Base-by-base conservation (phyloP, 1,139 yeast species). In the Blastobotrys apis region DNA sequence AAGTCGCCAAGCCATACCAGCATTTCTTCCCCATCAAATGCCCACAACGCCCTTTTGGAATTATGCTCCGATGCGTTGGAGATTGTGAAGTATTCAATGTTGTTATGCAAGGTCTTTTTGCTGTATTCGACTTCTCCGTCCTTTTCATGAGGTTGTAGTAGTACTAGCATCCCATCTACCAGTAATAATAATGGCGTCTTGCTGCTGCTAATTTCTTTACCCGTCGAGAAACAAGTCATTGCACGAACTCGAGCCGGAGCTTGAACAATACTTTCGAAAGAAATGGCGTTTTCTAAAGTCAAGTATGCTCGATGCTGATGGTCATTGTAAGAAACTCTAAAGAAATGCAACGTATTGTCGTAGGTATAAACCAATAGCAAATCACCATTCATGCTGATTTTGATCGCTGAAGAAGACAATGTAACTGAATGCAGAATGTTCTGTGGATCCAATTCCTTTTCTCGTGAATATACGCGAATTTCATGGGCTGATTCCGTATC, bases 11-110 rank as follows among this genome's bases (percentile, higher is more conserved):
- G 49, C 66, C 65, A 64, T 3, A 60, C 54, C n/a, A 66, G 49
- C 39, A 65, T 60, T 40, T 64, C 61, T 13, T 55, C 52, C 4
- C 74, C 74, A 44, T 68, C 71, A 53, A 68, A 71, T 1, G 69
- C 72, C 71, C 73, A 70, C 45, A 53, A 55, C 47, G 49, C 55
- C n/a, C 33, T 25, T 16, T 39, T 35, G 9, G 37, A 25, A 22
- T 6, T 19, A 30, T 25, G 21, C 22, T n/a, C 20, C 29, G 3
- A 27, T 12, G 41, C n/a, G 26, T n/a, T 37, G 20, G 22, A 48
- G 33, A 58, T 43, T n/a, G 53, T 46, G 39, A 53, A 60, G 43
- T 52, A 58, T 42, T 61, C 65, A 33, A 61, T 53, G 25, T 55
- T 53, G 29, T 56, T 47, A 43, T 60, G 64, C 34, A 61, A 49